Evolutionary conservation across 2,329 filamentous ascomycete species (phyloP).

Genomic region (Ascochyta lentis): DNA sequence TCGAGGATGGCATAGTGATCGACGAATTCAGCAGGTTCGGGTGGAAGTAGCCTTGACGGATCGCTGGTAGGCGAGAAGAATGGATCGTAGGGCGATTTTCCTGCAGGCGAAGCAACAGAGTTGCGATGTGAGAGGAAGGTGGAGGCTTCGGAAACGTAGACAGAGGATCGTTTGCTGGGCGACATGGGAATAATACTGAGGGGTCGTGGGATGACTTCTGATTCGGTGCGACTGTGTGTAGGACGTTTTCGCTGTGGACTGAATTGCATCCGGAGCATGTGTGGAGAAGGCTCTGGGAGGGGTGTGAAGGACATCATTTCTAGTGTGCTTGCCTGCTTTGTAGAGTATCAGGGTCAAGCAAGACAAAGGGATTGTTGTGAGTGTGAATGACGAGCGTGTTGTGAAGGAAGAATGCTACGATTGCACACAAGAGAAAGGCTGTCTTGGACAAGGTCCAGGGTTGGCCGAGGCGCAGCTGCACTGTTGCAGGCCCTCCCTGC

Average conservation of each 20-base stretch:
- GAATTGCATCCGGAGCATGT: constrained; percentile 26
- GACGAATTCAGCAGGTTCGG: constrained; percentile 24
- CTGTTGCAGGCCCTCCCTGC: constrained; percentile 31
- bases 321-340: constrained; percentile 7
- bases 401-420: constrained; percentile 23
- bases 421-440: constrained; percentile 19
- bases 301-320: constrained; percentile 31
- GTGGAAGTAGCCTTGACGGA: constrained; percentile 4
- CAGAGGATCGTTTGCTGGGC: constrained; percentile 33
- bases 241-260: constrained; percentile 30
- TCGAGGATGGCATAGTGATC: constrained; percentile 44
- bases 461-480: constrained; percentile 27
- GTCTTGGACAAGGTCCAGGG: constrained; percentile 23
- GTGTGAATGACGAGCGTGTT: constrained; percentile 15
- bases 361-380: constrained; percentile 17
- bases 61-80: constrained; percentile 24
- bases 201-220: constrained; percentile 31
- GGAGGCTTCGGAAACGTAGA: constrained; percentile 36
- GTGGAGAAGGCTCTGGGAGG: constrained; percentile 23
- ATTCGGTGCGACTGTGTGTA: constrained; percentile 32
- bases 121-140: constrained; percentile 30
- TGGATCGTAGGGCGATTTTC: constrained; percentile 20
- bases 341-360: constrained; percentile 7
- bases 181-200: constrained; percentile 27
- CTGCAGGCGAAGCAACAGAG: constrained; percentile 26